Conservation (phyloP, 2,329 filamentous ascomycete genomes). For the Chaetomiaceae sp. region DNA sequence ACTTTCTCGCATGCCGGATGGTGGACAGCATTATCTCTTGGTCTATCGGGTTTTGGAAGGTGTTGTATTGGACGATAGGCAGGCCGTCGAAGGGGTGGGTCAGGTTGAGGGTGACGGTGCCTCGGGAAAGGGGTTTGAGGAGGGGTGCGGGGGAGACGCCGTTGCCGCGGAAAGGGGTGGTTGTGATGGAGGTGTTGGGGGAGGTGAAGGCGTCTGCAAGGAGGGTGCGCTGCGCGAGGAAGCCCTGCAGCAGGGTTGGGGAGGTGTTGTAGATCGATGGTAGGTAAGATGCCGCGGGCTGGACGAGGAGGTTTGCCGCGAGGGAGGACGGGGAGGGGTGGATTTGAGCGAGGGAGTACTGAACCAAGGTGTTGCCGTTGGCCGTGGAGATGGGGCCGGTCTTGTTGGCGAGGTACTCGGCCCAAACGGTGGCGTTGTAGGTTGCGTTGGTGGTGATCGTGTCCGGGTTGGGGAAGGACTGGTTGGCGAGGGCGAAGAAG, state of each 20-base stretch:
- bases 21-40: slow-evolving; percentile 16
- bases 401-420: slow-evolving; percentile 22
- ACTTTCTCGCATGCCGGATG: slow-evolving; percentile 13
- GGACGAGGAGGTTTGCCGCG: slow-evolving; percentile 11
- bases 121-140: slow-evolving; percentile 21
- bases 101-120: slow-evolving; percentile 18
- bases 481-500: slow-evolving; percentile 16
- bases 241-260: slow-evolving; percentile 11
- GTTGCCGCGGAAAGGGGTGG: slow-evolving; percentile 14
- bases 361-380: slow-evolving; percentile 13
- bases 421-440: slow-evolving; percentile 23
- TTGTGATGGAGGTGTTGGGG: slow-evolving; percentile 1
- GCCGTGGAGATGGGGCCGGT: slow-evolving; percentile 22
- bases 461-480: slow-evolving; percentile 23
- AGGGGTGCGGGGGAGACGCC: slow-evolving; percentile 16
- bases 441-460: slow-evolving; percentile 21
- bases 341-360: slow-evolving; percentile 17
- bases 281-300: slow-evolving; percentile 14
- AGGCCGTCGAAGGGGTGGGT: neutral
- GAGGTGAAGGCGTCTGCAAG: slow-evolving; percentile 15
- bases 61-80: slow-evolving; percentile 22
- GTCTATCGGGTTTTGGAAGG: slow-evolving; percentile 23
- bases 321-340: neutral
- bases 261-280: slow-evolving; percentile 14
- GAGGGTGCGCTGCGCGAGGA: slow-evolving; percentile 17